Conservation (phyloP, 441 rosid species). For the Arabidopsis lyrata region DNA sequence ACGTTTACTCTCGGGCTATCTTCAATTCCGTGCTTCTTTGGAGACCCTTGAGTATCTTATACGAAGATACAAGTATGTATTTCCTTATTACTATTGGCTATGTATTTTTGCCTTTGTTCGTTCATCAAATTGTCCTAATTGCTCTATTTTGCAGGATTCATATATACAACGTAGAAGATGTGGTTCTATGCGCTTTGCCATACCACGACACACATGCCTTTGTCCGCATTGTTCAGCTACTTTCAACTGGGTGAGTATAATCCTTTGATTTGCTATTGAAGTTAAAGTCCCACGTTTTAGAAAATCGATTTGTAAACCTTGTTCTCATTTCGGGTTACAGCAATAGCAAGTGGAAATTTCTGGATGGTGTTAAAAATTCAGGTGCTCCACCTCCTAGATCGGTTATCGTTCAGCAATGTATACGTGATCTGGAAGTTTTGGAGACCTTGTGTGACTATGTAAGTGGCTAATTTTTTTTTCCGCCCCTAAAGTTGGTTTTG, state of each 20-base stretch:
- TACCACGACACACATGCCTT: slow-evolving; percentile 93
- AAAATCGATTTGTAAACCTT: slow-evolving; percentile 15
- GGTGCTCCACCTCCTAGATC: slow-evolving; percentile 95
- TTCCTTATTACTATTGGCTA: background rate
- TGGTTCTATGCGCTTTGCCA: slow-evolving; percentile 85
- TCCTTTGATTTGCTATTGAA: background rate
- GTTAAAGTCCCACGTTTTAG: background rate
- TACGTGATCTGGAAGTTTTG: slow-evolving; percentile 83
- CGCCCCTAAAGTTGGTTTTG: background rate
- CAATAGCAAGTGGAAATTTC: slow-evolving; percentile 92
- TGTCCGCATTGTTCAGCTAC: slow-evolving; percentile 84
- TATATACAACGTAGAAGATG: slow-evolving; percentile 77
- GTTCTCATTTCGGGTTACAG: slow-evolving; percentile 52
- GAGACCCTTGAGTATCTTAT: slow-evolving; percentile 94
- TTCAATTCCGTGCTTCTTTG: slow-evolving; percentile 70
- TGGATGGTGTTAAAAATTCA: slow-evolving; percentile 80
- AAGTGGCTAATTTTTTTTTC: slow-evolving; percentile 44
- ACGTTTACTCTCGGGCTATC: slow-evolving; percentile 73
- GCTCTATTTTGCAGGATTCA: slow-evolving; percentile 68
- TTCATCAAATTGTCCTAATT: slow-evolving; percentile 15
- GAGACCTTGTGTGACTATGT: slow-evolving; percentile 89
- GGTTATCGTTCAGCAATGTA: slow-evolving; percentile 91
- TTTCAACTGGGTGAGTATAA: slow-evolving; percentile 71
- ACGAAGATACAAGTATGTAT: slow-evolving; percentile 84
- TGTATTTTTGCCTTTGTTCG: slow-evolving; percentile 3